Percentiles rank a stretch among this genome's conserved stretches.
Conservation (phyloP, 106 monocot genomes). For the Phalaenopsis equestris region DNA sequence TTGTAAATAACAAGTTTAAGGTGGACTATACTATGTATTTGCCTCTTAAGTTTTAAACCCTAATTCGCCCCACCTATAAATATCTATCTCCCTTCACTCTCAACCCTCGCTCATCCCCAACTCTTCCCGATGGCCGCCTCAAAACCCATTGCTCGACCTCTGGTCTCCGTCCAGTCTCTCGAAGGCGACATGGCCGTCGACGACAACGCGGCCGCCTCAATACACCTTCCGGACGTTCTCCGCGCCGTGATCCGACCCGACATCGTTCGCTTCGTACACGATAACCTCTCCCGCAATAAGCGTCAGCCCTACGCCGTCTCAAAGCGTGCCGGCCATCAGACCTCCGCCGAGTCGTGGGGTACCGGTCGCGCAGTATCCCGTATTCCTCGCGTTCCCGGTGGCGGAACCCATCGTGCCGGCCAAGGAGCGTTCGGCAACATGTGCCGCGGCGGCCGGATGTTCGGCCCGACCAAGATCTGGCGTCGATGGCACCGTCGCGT, state of each 20-base stretch:
- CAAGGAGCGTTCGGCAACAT: conserved; percentile 75
- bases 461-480: conserved; percentile 86
- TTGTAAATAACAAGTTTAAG: too few relatives aligned
- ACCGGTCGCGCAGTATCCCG: conserved; percentile 83
- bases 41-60: neutral
- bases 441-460: conserved; percentile 77
- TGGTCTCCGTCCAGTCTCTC: conserved; percentile 5
- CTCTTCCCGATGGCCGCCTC: conserved; percentile 35
- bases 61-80: neutral
- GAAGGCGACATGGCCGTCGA: conserved; percentile 12
- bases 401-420: conserved; percentile 78
- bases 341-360: conserved; percentile 85
- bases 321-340: conserved; percentile 74
- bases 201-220: neutral
- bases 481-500: conserved; percentile 67
- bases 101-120: neutral
- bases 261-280: conserved; percentile 49
- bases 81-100: neutral
- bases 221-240: conserved; percentile 58
- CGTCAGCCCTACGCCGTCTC: conserved; percentile 68
- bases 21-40: too few relatives aligned
- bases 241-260: conserved; percentile 66
- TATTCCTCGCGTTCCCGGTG: conserved; percentile 80
- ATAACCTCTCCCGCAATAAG: conserved; percentile 38
- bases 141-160: conserved; percentile 45